Percentiles rank a stretch among this genome's conserved stretches.
Conservation (phyloP, 78 protist species). For the Pigoraptor vietnamica region DNA sequence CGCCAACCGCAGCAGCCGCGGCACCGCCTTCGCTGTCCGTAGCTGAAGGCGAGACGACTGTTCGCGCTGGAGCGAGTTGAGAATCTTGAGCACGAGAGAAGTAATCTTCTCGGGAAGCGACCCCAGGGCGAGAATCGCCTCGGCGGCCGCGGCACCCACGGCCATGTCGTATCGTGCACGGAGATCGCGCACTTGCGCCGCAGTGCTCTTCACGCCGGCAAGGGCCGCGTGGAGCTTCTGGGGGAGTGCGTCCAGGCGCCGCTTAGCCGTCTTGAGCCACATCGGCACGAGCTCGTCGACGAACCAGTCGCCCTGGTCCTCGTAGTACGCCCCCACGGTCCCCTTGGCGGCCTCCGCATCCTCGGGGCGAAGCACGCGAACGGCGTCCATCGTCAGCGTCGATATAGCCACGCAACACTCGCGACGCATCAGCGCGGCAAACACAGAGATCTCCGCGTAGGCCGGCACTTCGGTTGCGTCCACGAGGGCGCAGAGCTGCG, state of each 20-base stretch:
- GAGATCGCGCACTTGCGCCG: neutral
- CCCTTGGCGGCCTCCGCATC: neutral
- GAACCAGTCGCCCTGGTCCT: neutral
- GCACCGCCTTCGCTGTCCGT: neutral
- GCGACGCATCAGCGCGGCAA: neutral
- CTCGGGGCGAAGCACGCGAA: neutral
- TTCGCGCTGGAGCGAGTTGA: neutral
- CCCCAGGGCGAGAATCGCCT: neutral
- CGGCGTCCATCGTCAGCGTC: neutral
- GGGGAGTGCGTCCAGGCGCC: neutral
- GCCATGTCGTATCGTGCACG: neutral
- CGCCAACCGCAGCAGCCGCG: neutral
- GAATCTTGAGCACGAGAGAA: neutral
- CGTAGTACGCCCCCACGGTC: neutral
- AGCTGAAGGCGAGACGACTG: neutral
- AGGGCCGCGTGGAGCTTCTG: neutral
- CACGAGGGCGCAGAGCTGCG: neutral
- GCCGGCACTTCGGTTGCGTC: neutral
- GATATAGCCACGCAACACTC: neutral
- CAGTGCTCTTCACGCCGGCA: neutral
- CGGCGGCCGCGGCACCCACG: conserved; percentile 23
- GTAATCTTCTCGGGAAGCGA: conserved; percentile 4
- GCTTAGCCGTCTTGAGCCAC: neutral
- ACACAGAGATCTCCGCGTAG: neutral
- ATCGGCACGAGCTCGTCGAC: neutral